Evolutionary conservation across 1,284 basidiomycete species (phyloP).

Genomic region (Cryptococcus amylolentus): DNA sequence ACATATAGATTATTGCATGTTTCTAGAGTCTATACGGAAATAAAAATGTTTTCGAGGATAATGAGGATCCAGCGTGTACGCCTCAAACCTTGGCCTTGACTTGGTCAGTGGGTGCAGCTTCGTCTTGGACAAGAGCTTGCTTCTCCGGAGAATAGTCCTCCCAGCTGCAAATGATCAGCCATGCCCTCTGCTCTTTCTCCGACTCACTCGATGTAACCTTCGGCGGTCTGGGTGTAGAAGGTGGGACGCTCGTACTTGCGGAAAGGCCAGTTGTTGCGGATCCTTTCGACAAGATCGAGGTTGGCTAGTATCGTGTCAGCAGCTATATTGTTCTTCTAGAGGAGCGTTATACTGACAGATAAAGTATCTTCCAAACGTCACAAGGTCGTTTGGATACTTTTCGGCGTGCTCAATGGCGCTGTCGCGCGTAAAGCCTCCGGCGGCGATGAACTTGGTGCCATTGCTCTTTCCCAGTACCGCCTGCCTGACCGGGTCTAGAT

Average conservation of each 20-base stretch:
- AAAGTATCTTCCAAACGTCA: slow-evolving; percentile 56
- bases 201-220: slow-evolving; percentile 24
- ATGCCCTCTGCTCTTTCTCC: neutral
- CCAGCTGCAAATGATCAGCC: neutral
- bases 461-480: slow-evolving; percentile 19
- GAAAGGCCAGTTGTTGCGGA: slow-evolving; percentile 34
- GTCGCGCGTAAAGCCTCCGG: slow-evolving; percentile 52
- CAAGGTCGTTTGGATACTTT: slow-evolving; percentile 44
- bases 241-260: slow-evolving; percentile 36
- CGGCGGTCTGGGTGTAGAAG: slow-evolving; percentile 20
- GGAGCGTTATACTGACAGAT: slow-evolving; percentile 29
- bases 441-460: slow-evolving; percentile 50
- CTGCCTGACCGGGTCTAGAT: slow-evolving; percentile 20
- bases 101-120: neutral
- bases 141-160: neutral
- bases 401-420: slow-evolving; percentile 28
- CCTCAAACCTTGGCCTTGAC: neutral
- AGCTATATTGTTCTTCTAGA: neutral
- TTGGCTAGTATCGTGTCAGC: slow-evolving; percentile 18
- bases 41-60: too few species aligned
- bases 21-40: too few species aligned
- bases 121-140: neutral
- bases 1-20: too few species aligned
- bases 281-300: slow-evolving; percentile 56
- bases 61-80: too few species aligned